Conservation (phyloP, 176 grass and related monocot species). For the Dendrocalamus sinicus region DNA sequence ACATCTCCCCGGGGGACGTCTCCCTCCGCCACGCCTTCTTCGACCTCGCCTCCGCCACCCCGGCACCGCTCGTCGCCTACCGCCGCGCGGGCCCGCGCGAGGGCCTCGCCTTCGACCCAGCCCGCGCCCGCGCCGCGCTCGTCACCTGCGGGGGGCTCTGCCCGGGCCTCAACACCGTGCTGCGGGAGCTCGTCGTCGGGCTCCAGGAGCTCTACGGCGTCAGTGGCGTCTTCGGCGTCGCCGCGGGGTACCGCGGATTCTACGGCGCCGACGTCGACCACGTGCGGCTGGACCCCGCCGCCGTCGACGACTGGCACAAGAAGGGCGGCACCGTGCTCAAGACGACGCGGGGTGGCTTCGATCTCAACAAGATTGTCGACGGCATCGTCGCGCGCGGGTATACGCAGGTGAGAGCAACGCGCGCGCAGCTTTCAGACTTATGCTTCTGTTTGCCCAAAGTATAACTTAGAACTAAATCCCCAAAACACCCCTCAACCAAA, state of each 20-base stretch:
- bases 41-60: conserved; percentile 46
- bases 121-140: conserved; percentile 67
- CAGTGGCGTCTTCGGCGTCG: conserved; percentile 70
- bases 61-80: conserved; percentile 61
- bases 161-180: conserved; percentile 89
- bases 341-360: conserved; percentile 83
- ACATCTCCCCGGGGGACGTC: conserved; percentile 70
- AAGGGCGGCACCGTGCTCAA: conserved; percentile 79
- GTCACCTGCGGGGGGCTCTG: conserved; percentile 93
- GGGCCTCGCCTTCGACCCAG: conserved; percentile 55
- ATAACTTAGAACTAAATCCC: background rate
- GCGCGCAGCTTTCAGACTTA: background rate
- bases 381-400: conserved; percentile 73
- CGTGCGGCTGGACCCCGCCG: conserved; percentile 51
- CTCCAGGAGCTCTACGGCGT: conserved; percentile 85
- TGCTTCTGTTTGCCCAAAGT: background rate
- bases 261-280: conserved; percentile 66
- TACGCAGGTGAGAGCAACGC: conserved; percentile 59
- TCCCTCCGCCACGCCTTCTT: conserved; percentile 81
- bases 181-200: conserved; percentile 82
- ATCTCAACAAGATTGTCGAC: conserved; percentile 80
- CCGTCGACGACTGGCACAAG: conserved; percentile 84
- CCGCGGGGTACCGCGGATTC: conserved; percentile 81
- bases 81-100: conserved; percentile 72
- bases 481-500: background rate